phyloP scores from a whole-genome alignment of 1,284 basidiomycete genomes.

The Boletellus deceptivus region DNA sequence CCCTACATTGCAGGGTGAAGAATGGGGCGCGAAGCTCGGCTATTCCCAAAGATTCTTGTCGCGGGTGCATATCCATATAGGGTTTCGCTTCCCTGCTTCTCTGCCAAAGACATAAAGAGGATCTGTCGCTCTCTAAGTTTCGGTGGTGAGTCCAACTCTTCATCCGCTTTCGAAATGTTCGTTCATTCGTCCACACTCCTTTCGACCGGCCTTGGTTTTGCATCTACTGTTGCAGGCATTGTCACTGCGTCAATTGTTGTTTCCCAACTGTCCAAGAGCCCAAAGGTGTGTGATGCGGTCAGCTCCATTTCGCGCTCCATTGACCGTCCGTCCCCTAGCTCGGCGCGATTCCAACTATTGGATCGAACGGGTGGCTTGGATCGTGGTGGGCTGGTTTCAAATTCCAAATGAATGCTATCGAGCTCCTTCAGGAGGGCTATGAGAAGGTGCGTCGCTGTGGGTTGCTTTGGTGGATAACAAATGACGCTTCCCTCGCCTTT shows the following conservation, averaged over 20 bases:
- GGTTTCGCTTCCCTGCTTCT: not conserved
- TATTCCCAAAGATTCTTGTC: not conserved
- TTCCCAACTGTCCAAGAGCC: constrained; percentile 1
- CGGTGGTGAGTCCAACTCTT: constrained; percentile 8
- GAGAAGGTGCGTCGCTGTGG: constrained; percentile 18
- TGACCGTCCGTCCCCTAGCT: not conserved
- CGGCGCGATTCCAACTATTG: constrained; percentile 19
- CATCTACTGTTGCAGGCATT: constrained; percentile 4
- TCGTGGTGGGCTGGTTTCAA: constrained; percentile 16
- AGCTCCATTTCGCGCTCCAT: not conserved
- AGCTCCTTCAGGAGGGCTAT: constrained; percentile 19
- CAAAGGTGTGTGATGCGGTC: not conserved
- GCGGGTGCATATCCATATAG: not conserved
- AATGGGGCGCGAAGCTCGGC: constrained; percentile 4
- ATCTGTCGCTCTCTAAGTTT: not conserved
- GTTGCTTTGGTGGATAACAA: not conserved
- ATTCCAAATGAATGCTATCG: constrained; percentile 10
- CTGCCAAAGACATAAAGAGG: not conserved
- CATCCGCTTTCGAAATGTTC: constrained; percentile 3
- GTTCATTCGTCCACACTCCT: constrained; percentile 1
- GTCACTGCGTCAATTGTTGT: constrained; percentile 2
- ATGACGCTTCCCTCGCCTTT: not conserved
- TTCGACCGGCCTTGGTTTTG: not conserved
- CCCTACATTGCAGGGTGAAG: not conserved
- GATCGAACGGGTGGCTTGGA: constrained; percentile 14